Percentiles rank a stretch among this genome's conserved stretches.
Conservation (phyloP, 1,284 basidiomycete species). For the Pseudozyma sp. region DNA sequence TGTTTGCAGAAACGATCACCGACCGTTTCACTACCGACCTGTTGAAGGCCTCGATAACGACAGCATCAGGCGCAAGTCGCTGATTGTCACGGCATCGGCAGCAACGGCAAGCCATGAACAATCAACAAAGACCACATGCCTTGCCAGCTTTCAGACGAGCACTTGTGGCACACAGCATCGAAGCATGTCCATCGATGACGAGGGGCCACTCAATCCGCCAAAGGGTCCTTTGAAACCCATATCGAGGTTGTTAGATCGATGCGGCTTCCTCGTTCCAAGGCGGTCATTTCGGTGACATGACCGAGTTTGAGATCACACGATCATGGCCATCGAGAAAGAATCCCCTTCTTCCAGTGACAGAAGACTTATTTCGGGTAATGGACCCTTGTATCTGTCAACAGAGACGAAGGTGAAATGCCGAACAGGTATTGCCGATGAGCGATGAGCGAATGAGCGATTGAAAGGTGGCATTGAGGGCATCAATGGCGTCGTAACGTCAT, state of each 20-base stretch:
- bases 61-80: slow-evolving; percentile 6
- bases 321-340: neutral
- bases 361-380: no score
- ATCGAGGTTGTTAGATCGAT: neutral
- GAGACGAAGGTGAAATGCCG: no score
- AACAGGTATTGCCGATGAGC: no score
- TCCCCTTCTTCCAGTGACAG: no score
- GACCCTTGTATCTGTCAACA: neutral
- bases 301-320: neutral
- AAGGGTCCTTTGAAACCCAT: neutral
- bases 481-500: slow-evolving; percentile 25
- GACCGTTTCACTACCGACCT: slow-evolving; percentile 42
- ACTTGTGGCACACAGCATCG: no score
- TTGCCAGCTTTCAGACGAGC: no score
- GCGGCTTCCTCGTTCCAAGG: neutral
- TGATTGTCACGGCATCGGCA: neutral
- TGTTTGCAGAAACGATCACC: slow-evolving; percentile 33
- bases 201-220: neutral
- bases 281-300: no score
- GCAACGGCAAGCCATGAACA: neutral
- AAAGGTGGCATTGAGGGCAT: neutral
- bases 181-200: neutral
- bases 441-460: no score
- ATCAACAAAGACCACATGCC: no score
- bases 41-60: slow-evolving; percentile 31